Percentiles rank a stretch among this genome's conserved stretches.
Evolutionary conservation across 306 rosid species (phyloP).

Genomic region (Prunus dulcis): DNA sequence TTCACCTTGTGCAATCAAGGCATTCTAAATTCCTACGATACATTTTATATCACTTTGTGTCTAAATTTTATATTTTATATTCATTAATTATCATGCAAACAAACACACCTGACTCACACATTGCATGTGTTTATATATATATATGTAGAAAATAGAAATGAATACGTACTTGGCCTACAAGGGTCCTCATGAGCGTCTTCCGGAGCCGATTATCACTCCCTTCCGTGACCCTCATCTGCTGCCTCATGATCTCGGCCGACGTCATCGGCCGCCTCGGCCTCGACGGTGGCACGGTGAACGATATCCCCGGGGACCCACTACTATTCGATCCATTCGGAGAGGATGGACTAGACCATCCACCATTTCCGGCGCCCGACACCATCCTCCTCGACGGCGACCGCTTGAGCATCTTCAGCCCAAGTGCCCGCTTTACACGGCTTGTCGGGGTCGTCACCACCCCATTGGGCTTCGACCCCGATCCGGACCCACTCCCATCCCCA

Average conservation of each 20-base stretch:
- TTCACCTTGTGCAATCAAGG: too few relatives aligned
- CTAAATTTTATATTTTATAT: neutral
- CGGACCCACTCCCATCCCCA: constrained; percentile 6
- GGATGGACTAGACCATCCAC: constrained; percentile 43
- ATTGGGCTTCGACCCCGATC: constrained; percentile 19
- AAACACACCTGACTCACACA: too few relatives aligned
- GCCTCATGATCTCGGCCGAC: constrained; percentile 98
- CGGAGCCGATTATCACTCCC: constrained; percentile 76
- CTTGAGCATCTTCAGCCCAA: constrained; percentile 82
- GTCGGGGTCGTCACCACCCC: constrained; percentile 71
- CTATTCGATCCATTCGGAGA: constrained; percentile 33
- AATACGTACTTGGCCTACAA: constrained; percentile 85
- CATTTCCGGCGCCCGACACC: constrained; percentile 36
- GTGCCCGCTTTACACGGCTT: constrained; percentile 67
- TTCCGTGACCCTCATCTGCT: constrained; percentile 89
- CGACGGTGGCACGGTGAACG: constrained; percentile 26
- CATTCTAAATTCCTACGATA: neutral
- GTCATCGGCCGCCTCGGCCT: constrained; percentile 94
- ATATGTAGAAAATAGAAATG: neutral
- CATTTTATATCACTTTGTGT: neutral
- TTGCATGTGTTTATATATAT: too few relatives aligned
- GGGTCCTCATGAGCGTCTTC: constrained; percentile 78
- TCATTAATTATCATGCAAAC: neutral
- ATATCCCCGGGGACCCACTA: constrained; percentile 28
- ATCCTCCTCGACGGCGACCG: constrained; percentile 88